Evolutionary conservation across 2,329 filamentous ascomycete genomes (phyloP).

Genomic region (Clonostachys rhizophaga): DNA sequence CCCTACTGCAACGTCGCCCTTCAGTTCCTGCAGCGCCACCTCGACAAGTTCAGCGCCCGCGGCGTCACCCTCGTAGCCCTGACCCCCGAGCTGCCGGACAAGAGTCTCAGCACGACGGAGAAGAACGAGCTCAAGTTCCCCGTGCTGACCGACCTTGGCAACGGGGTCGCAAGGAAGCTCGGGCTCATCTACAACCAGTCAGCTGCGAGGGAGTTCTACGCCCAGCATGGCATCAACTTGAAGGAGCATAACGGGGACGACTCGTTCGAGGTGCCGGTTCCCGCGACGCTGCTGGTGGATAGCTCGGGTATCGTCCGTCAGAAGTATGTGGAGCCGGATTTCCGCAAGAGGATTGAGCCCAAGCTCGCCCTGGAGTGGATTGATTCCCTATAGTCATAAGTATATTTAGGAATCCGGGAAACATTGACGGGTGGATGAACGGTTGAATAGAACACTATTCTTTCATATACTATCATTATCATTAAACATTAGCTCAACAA

Average conservation of each 20-base stretch:
- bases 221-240: slow-evolving; percentile 19
- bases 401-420: too few species aligned
- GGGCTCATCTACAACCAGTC: slow-evolving; percentile 26
- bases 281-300: slow-evolving; percentile 30
- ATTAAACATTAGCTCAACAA: too few species aligned
- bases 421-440: too few species aligned
- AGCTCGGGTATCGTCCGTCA: slow-evolving; percentile 25
- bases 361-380: slow-evolving; percentile 23
- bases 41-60: slow-evolving; percentile 24
- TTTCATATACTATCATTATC: too few species aligned
- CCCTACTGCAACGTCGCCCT: slow-evolving; percentile 37
- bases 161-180: slow-evolving; percentile 24
- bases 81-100: slow-evolving; percentile 32
- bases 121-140: slow-evolving; percentile 32
- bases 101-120: slow-evolving; percentile 25
- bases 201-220: slow-evolving; percentile 10
- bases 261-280: slow-evolving; percentile 27
- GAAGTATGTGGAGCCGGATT: slow-evolving; percentile 26
- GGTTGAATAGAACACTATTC: too few species aligned
- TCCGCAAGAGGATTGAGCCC: slow-evolving; percentile 27
- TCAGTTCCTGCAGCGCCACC: slow-evolving; percentile 22
- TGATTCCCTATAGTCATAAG: slow-evolving; percentile 9
- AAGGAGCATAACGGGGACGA: slow-evolving; percentile 27
- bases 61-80: slow-evolving; percentile 35
- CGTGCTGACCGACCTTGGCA: slow-evolving; percentile 31